phyloP scores from a whole-genome alignment of 2,329 filamentous ascomycete genomes.

The Beauveria bassiana region DNA sequence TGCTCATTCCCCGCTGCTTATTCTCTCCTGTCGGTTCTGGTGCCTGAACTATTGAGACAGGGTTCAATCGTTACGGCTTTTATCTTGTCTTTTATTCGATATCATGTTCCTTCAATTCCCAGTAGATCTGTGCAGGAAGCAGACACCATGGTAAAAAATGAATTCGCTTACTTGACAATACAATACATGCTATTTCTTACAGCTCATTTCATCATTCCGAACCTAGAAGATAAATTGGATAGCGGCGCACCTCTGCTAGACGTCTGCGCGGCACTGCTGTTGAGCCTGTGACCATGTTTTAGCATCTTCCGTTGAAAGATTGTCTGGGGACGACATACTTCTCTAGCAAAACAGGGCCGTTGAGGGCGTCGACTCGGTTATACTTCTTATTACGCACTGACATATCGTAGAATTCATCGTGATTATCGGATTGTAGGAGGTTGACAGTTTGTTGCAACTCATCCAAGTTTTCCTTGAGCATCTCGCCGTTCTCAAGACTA shows the following conservation, averaged over 20 bases:
- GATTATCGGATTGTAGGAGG: slow-evolving; percentile 78
- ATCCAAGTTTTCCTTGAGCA: slow-evolving; percentile 80
- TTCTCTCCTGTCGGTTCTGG: neutral
- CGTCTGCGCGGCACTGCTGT: slow-evolving; percentile 48
- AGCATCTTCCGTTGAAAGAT: slow-evolving; percentile 13
- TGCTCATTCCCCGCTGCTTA: neutral
- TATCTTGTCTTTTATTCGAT: neutral
- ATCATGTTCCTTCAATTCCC: neutral
- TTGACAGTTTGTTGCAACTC: slow-evolving; percentile 90
- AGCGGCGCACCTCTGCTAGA: slow-evolving; percentile 56
- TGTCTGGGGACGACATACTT: slow-evolving; percentile 52
- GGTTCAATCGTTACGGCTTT: neutral
- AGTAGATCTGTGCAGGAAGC: neutral
- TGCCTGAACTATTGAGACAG: neutral
- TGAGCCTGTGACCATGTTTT: slow-evolving; percentile 43
- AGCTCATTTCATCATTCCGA: slow-evolving; percentile 52
- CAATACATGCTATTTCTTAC: slow-evolving; percentile 8
- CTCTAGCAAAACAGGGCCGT: slow-evolving; percentile 82
- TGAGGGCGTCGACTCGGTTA: slow-evolving; percentile 82
- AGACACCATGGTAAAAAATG: neutral
- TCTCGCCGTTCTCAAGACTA: slow-evolving; percentile 73
- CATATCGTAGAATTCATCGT: slow-evolving; percentile 96
- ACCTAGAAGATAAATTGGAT: slow-evolving; percentile 65
- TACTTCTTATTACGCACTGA: slow-evolving; percentile 88
- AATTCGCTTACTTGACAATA: slow-evolving; percentile 11